Conservation (phyloP, 2,329 filamentous ascomycete species). For the Fusarium pininemorale region DNA sequence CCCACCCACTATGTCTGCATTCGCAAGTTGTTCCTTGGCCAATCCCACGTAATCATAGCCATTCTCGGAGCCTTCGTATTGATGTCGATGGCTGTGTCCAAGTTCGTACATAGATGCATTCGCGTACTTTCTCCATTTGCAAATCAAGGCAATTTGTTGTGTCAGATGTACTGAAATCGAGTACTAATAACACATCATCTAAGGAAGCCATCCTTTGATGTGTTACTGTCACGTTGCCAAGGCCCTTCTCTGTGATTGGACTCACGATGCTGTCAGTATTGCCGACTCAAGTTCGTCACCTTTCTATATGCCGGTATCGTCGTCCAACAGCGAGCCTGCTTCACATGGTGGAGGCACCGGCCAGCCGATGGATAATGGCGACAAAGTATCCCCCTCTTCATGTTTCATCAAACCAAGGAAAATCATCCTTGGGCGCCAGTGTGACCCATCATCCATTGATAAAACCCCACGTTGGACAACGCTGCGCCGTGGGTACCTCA, state of each 20-base stretch:
- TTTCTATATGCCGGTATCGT: constrained; percentile 24
- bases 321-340: constrained; percentile 25
- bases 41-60: constrained; percentile 30
- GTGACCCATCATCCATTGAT: constrained; percentile 41
- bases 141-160: constrained; percentile 16
- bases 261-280: constrained; percentile 33
- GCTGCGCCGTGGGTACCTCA: constrained; percentile 38
- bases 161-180: constrained; percentile 18
- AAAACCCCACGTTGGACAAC: constrained; percentile 44
- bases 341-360: constrained; percentile 26
- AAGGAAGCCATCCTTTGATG: constrained; percentile 12
- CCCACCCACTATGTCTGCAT: constrained; percentile 9
- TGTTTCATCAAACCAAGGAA: constrained; percentile 31
- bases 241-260: constrained; percentile 38
- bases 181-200: constrained; percentile 22
- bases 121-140: constrained; percentile 24
- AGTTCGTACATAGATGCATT: constrained; percentile 28
- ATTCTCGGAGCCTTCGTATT: constrained; percentile 27
- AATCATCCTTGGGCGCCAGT: constrained; percentile 18
- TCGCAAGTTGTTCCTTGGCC: constrained; percentile 5
- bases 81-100: constrained; percentile 30
- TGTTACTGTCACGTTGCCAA: constrained; percentile 40
- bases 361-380: constrained; percentile 13
- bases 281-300: constrained; percentile 23
- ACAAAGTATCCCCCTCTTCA: constrained; percentile 30